Conservation (phyloP, 148 eudicot genomes). For the Rheum nobile region DNA sequence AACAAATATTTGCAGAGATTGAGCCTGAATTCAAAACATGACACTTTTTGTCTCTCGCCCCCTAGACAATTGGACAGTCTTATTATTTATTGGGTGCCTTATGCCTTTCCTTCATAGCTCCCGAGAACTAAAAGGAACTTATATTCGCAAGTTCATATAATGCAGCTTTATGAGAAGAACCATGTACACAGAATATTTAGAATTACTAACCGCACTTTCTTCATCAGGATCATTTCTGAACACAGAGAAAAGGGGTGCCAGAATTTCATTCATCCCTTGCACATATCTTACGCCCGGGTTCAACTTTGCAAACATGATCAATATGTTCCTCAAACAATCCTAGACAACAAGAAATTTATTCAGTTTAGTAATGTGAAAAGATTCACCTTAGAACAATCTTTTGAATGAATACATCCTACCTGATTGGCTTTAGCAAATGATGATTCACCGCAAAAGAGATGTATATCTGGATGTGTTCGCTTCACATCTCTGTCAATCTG, state of each 20-base stretch:
- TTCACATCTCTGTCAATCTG: conserved; percentile 95
- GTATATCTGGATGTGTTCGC: conserved; percentile 94
- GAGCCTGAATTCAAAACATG: too few relatives aligned
- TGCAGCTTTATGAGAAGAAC: background rate
- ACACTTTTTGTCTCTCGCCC: too few relatives aligned
- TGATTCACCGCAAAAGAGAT: conserved; percentile 77
- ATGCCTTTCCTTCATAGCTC: too few relatives aligned
- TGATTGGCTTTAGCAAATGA: conserved; percentile 56
- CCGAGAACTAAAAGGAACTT: background rate
- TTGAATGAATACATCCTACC: conserved; percentile 24
- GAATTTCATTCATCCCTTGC: too few relatives aligned
- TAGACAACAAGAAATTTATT: conserved; percentile 17
- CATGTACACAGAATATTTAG: background rate
- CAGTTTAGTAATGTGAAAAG: conserved; percentile 3
- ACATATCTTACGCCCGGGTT: conserved; percentile 98
- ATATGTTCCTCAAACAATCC: conserved; percentile 71
- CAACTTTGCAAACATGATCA: conserved; percentile 86
- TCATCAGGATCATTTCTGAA: conserved; percentile 77
- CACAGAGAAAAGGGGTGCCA: conserved; percentile 86
- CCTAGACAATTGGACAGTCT: too few relatives aligned
- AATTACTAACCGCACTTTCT: conserved; percentile 58
- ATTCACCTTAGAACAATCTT: background rate
- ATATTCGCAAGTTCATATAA: background rate
- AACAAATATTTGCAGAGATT: too few relatives aligned
- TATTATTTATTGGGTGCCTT: too few relatives aligned